These are phyloP conservation scores for Phytophthora foliorum DNA, from an alignment of 352 stramenopile species.

Conservation along the genomic window DNA sequence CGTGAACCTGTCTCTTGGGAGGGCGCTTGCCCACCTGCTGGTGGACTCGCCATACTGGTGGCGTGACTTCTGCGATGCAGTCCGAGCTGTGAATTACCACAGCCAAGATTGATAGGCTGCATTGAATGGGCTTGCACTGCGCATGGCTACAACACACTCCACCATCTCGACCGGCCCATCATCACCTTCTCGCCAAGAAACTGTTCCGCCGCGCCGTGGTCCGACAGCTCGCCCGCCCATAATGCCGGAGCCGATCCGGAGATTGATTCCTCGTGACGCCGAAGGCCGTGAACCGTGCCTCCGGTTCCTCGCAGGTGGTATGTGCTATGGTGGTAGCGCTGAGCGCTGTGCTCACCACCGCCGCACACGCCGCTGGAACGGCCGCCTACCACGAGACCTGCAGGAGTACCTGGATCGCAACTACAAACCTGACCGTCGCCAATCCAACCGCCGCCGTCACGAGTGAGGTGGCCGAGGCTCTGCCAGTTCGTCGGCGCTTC, in stretches of 20 bases:
- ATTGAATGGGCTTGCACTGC: conserved; percentile 9
- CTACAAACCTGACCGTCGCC: conserved; percentile 1
- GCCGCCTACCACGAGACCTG: background rate
- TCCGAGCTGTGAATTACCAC: conserved; percentile 12
- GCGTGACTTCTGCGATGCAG: background rate
- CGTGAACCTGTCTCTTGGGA: conserved; percentile 6
- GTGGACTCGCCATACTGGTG: conserved; percentile 9
- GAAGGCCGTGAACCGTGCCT: conserved; percentile 15
- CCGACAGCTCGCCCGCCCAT: background rate
- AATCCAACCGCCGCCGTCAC: background rate
- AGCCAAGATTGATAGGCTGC: conserved; percentile 1
- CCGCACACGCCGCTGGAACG: conserved; percentile 3
- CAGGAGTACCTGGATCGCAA: conserved; percentile 12
- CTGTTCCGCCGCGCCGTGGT: background rate
- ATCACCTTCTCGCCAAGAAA: background rate
- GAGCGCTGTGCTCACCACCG: background rate
- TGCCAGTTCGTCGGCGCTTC: conserved; percentile 13
- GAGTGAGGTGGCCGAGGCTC: conserved; percentile 12
- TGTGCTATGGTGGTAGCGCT: conserved; percentile 13
- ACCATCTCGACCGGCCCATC: background rate
- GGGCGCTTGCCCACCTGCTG: background rate
- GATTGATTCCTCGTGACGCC: background rate
- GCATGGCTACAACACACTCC: background rate
- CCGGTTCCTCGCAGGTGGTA: conserved; percentile 7
- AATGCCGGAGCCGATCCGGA: conserved; percentile 2